phyloP scores from a whole-genome alignment of 345 rosid species.

The Limnanthes douglasii region DNA sequence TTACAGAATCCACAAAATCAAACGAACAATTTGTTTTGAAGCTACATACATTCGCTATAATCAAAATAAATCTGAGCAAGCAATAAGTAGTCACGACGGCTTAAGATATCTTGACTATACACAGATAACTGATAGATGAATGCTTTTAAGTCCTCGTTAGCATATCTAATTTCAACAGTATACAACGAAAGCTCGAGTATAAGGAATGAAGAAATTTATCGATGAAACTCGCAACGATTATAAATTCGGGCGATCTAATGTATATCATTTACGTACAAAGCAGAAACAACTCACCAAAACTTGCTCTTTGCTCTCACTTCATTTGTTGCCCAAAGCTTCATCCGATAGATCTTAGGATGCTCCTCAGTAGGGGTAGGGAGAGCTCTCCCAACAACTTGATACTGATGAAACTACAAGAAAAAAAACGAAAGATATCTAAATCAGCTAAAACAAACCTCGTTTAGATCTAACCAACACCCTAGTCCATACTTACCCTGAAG shows the following conservation, averaged over 20 bases:
- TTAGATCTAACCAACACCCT: background rate
- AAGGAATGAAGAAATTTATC: no score
- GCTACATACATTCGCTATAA: no score
- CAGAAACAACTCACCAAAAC: constrained; percentile 30
- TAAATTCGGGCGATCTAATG: background rate
- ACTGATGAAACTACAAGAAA: constrained; percentile 40
- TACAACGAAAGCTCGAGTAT: no score
- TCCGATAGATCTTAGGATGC: constrained; percentile 46
- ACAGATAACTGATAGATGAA: no score
- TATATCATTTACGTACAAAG: no score
- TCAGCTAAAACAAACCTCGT: background rate
- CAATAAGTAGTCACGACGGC: no score
- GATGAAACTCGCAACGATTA: background rate
- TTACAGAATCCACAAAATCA: no score
- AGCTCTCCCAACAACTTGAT: constrained; percentile 56
- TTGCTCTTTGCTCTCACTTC: constrained; percentile 49
- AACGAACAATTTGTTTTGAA: no score
- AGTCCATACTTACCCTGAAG: constrained; percentile 9
- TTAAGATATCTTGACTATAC: no score
- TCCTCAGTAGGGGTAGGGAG: constrained; percentile 35
- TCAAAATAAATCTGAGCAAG: no score
- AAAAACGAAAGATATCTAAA: background rate
- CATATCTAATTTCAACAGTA: no score
- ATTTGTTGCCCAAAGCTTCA: constrained; percentile 56
- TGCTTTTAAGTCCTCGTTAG: no score